Base-by-base conservation (phyloP, 306 rosid genomes). In the Mimosa bimucronata region DNA sequence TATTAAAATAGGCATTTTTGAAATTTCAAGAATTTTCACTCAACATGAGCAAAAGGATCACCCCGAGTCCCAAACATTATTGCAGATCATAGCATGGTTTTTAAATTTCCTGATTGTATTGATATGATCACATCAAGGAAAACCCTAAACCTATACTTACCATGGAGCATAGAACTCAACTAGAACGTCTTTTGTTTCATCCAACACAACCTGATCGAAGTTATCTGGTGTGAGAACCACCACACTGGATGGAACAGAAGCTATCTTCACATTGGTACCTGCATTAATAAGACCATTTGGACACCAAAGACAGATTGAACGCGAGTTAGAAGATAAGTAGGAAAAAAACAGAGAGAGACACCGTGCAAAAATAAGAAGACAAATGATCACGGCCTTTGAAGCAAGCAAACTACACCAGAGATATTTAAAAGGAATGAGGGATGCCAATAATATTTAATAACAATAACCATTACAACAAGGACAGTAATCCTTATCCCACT, bases 151-250 rank as follows among this genome's bases (percentile, higher is more conserved):
- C 83, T 41, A 61, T 53, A 53, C 87, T 84, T 85, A 95, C 98
- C 97, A 92, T 37, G 98, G 97, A 76, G 98, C 97, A 76, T 95
- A 95, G 81, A 92, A 95, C 88, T 95, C 98, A 74, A 95, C 93
- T 58, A 95, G 82, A 79, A 92, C 98, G 86, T 95, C 94, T 74
- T 90, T 95, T 75, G 87, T 91, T 82, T 81, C 82, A 76, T 95
- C 93, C 85, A 91, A 75, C 84, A 90, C 98, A 85, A 95, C 48
- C 74, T 88, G 87, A 76, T 90, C 81, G 73, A 95, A 95, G 83
- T 86, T 91, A 72, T 86, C 92, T 9, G 80, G 1, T 2, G 91
- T 55, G 73, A 95, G 97, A 62, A 91, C 81, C 37, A 85, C 89
- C 68, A 95, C 98, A 53, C 76, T 86, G 60, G 89, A 85, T 68